Conservation (phyloP, 768 basidiomycete genomes). For the Leccinum truebloodii region DNA sequence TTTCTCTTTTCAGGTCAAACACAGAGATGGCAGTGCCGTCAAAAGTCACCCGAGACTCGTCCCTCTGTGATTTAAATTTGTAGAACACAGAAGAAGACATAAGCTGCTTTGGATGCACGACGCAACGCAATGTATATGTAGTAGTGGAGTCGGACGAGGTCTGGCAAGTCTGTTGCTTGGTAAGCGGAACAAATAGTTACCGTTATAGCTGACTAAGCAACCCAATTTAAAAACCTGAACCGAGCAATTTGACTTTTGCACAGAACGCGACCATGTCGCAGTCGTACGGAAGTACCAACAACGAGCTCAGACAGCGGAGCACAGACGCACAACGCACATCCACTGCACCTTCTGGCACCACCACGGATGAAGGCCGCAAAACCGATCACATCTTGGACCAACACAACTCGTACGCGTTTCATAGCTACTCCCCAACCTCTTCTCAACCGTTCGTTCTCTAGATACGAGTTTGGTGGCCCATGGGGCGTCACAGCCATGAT, state of each 20-base stretch:
- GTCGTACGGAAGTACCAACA: slow-evolving; percentile 27
- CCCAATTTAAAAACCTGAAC: slow-evolving; percentile 10
- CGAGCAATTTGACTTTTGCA: slow-evolving; percentile 14
- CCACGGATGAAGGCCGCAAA: slow-evolving; percentile 73
- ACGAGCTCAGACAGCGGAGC: slow-evolving; percentile 34
- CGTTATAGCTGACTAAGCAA: slow-evolving; percentile 20
- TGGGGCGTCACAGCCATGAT: slow-evolving; percentile 91
- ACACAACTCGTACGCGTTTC: slow-evolving; percentile 53
- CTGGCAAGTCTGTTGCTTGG: neutral
- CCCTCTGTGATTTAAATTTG: slow-evolving; percentile 93
- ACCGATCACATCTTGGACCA: slow-evolving; percentile 72
- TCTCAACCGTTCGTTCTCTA: slow-evolving; percentile 32
- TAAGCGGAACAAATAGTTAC: neutral
- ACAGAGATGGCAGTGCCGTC: slow-evolving; percentile 99
- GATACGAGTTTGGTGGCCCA: slow-evolving; percentile 97
- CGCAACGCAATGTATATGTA: slow-evolving; percentile 20
- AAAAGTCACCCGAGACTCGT: slow-evolving; percentile 94
- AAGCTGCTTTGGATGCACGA: slow-evolving; percentile 16
- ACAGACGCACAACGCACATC: slow-evolving; percentile 20
- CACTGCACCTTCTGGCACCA: slow-evolving; percentile 20
- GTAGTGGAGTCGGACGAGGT: no score
- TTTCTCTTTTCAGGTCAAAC: slow-evolving; percentile 98
- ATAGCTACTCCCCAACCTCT: neutral
- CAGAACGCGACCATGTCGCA: slow-evolving; percentile 22
- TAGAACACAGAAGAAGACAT: slow-evolving; percentile 97